Evolutionary conservation across 2,329 filamentous ascomycete genomes (phyloP).

Genomic region (Epichloe coenophiala): DNA sequence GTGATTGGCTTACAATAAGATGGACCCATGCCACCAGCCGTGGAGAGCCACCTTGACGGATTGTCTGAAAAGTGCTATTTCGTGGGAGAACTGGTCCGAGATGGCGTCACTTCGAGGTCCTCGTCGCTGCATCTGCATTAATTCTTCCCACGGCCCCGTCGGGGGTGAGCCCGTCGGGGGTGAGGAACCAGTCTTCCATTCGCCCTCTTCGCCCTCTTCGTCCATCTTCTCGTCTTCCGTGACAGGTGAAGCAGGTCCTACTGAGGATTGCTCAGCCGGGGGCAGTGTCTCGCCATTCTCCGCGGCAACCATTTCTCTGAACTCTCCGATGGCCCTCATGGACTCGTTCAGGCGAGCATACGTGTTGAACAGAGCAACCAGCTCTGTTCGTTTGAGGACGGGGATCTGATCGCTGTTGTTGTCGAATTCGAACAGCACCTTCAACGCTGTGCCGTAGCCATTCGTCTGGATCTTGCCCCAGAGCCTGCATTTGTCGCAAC

Average conservation of each 20-base stretch:
- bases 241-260: not conserved
- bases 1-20: constrained; percentile 48
- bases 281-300: constrained; percentile 26
- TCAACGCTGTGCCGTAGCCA: constrained; percentile 87
- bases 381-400: constrained; percentile 70
- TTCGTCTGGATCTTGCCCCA: constrained; percentile 97
- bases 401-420: constrained; percentile 51
- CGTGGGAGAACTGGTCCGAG: constrained; percentile 45
- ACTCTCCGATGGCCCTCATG: constrained; percentile 59
- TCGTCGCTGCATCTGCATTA: constrained; percentile 15
- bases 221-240: constrained; percentile 26
- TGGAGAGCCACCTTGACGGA: constrained; percentile 53
- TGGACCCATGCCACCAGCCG: constrained; percentile 58
- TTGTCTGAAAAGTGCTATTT: constrained; percentile 48
- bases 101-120: constrained; percentile 21
- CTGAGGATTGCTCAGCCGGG: not conserved
- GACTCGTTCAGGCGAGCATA: constrained; percentile 77
- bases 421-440: constrained; percentile 91
- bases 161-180: not conserved
- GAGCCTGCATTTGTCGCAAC: constrained; percentile 94
- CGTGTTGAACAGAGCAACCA: constrained; percentile 91
- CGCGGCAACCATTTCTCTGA: constrained; percentile 41
- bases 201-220: constrained; percentile 20
- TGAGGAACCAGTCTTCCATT: not conserved
- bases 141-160: not conserved